phyloP scores from a whole-genome alignment of 2,329 filamentous ascomycete genomes.

The Aureobasidium sp. region DNA sequence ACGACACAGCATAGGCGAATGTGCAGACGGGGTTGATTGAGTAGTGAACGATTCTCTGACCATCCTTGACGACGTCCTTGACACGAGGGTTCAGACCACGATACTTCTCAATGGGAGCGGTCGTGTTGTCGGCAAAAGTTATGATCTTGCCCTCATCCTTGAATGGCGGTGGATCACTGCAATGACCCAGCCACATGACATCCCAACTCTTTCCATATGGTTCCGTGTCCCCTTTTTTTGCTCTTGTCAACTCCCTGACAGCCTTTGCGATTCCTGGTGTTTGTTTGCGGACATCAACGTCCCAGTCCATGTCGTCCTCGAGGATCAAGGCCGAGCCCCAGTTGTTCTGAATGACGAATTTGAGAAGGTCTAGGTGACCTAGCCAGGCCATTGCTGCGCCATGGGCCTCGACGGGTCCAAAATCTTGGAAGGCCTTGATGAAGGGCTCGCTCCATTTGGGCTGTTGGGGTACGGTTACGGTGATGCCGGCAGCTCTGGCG shows the following conservation, averaged over 20 bases:
- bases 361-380: conserved; percentile 28
- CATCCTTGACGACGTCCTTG: conserved; percentile 21
- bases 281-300: conserved; percentile 30
- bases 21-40: conserved; percentile 27
- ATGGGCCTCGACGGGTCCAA: conserved; percentile 18
- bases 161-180: conserved; percentile 26
- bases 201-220: conserved; percentile 33
- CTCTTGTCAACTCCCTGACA: conserved; percentile 26
- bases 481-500: conserved; percentile 29
- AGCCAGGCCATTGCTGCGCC: conserved; percentile 27
- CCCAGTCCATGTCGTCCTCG: conserved; percentile 36
- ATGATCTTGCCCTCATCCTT: conserved; percentile 17
- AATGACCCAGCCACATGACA: conserved; percentile 35
- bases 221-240: conserved; percentile 18
- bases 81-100: conserved; percentile 22
- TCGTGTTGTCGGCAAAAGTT: conserved; percentile 22
- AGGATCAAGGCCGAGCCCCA: conserved; percentile 27
- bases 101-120: conserved; percentile 22
- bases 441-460: conserved; percentile 26
- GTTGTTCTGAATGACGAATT: conserved; percentile 24
- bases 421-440: conserved; percentile 26
- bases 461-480: conserved; percentile 31
- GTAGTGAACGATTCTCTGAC: conserved; percentile 25
- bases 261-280: conserved; percentile 28
- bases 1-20: conserved; percentile 28